phyloP scores from a whole-genome alignment of 2,329 filamentous ascomycete genomes.

The Ophioceras dolichostomum region DNA sequence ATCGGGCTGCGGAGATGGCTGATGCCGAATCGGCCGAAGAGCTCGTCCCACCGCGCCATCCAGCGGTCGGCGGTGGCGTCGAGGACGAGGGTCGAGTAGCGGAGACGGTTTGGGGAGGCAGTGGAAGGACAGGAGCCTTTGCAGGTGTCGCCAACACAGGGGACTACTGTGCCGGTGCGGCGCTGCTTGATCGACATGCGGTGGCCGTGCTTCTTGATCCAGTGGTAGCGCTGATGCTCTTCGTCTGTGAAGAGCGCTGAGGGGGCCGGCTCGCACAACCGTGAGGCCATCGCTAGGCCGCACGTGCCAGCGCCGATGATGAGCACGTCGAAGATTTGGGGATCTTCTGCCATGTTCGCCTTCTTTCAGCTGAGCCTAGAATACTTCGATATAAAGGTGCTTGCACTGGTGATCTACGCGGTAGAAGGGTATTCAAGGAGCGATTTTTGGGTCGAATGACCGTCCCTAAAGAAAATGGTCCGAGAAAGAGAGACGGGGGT shows the following conservation, averaged over 20 bases:
- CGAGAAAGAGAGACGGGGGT: too few relatives aligned
- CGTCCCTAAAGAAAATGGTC: too few relatives aligned
- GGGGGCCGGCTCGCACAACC: slow-evolving; percentile 59
- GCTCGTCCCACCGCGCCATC: slow-evolving; percentile 59
- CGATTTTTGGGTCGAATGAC: too few relatives aligned
- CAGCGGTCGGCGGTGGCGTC: slow-evolving; percentile 52
- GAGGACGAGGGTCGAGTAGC: slow-evolving; percentile 37
- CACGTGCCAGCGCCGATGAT: slow-evolving; percentile 66
- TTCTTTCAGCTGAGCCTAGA: too few relatives aligned
- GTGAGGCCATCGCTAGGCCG: slow-evolving; percentile 60
- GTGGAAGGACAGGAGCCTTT: too few relatives aligned
- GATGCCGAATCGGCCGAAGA: slow-evolving; percentile 59
- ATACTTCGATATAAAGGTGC: too few relatives aligned
- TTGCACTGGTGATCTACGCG: too few relatives aligned
- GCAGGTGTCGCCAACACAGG: slow-evolving; percentile 1
- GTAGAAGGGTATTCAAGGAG: too few relatives aligned
- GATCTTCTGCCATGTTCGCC: too few relatives aligned
- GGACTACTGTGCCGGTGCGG: slow-evolving; percentile 21
- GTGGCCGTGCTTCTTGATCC: slow-evolving; percentile 54
- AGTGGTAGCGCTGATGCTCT: slow-evolving; percentile 71
- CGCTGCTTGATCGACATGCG: slow-evolving; percentile 45
- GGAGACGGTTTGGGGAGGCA: slow-evolving; percentile 6
- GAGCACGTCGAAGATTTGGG: slow-evolving; percentile 55
- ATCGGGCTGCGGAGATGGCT: slow-evolving; percentile 64
- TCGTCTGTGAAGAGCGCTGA: slow-evolving; percentile 75